Base-by-base conservation (phyloP, 2,329 filamentous ascomycete genomes). In the Xylariaceae sp. region DNA sequence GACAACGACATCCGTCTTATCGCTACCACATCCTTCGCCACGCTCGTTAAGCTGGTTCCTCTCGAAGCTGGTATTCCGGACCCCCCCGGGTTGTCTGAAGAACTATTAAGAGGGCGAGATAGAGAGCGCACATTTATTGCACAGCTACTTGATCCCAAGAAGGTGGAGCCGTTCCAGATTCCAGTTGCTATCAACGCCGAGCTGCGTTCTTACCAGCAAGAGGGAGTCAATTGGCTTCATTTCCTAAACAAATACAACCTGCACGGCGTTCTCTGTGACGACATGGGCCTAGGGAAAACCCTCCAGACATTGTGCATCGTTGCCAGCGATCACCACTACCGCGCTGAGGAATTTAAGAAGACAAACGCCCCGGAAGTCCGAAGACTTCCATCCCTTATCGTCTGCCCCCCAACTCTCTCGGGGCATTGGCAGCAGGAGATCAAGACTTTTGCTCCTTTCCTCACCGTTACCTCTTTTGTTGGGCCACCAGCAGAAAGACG, bases 351-450 rank as follows among this genome's bases (percentile, higher is more conserved):
- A 67, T 97, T 87, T 68, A 85, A 85, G 26, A 90, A 87, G 71
- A 95, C 92, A 0, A 81, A 86, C 44, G 84, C 89, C 26, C 78
- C 84, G 0, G 94, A 99, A 66, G 82, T 84, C 49, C 83, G 90
- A 54, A 86, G 82, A 52, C 75, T 99, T 39, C 92, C 94, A 2
- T 96, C 92, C 12, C 80, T 99, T 51, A 96, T 99, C 58, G 88
- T 99, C 46, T 99, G 94, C 66, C 95, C 94, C 5, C 94, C 94
- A 1, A 97, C 94, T 0, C 79, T 99, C 21, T 96, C 94, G 16
- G 94, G 95, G 8, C 94, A 99, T 72, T 99, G 94, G 94, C 92
- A 96, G 70, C 94, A 99, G 68, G 94, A 99, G 70, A 92, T 99
- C 64, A 90, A 89, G 67, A 87, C 91, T 46, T 99, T 96, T 65